A percentile compares a stretch with the other conserved stretches of the same genome.
Conservation (phyloP, 768 basidiomycete genomes). For the Tricholomella constricta region DNA sequence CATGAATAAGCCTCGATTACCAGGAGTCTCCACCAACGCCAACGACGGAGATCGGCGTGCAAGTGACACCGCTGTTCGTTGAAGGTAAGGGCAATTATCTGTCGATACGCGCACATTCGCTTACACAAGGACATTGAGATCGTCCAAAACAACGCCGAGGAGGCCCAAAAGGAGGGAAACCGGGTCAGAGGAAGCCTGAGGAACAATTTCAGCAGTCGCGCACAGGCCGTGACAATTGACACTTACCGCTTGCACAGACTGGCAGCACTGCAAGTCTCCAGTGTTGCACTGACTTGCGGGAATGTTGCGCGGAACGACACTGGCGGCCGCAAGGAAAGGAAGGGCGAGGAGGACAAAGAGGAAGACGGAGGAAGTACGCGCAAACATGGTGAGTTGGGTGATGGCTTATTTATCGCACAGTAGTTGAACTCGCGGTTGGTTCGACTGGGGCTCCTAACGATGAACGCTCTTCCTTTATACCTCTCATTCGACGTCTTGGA, state of each 20-base stretch:
- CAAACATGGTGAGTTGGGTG: too few relatives aligned
- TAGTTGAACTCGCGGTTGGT: too few relatives aligned
- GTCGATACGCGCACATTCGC: too few relatives aligned
- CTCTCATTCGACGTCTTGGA: too few relatives aligned
- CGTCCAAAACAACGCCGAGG: conserved; percentile 26
- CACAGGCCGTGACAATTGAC: too few relatives aligned
- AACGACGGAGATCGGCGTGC: conserved; percentile 28
- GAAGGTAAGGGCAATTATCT: too few relatives aligned
- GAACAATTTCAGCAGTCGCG: too few relatives aligned
- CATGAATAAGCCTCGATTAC: neutral
- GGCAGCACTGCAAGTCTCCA: conserved; percentile 28
- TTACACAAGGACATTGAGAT: conserved; percentile 30
- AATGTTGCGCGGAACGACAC: conserved; percentile 15
- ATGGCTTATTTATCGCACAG: too few relatives aligned
- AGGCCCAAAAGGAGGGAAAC: conserved; percentile 25
- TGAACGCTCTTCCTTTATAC: too few relatives aligned
- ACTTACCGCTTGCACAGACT: too few relatives aligned
- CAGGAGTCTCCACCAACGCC: conserved; percentile 30
- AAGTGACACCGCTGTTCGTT: conserved; percentile 27
- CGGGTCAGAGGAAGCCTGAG: conserved; percentile 10
- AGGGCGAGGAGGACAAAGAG: conserved; percentile 17
- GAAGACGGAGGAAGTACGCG: conserved; percentile 12
- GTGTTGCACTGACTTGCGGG: conserved; percentile 24
- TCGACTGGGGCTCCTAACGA: too few relatives aligned
- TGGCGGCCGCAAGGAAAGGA: conserved; percentile 23